Percentiles rank a stretch among this genome's conserved stretches.
Evolutionary conservation across 805 yeast species (phyloP).

Genomic region (Saccharomycopsis sp.): DNA sequence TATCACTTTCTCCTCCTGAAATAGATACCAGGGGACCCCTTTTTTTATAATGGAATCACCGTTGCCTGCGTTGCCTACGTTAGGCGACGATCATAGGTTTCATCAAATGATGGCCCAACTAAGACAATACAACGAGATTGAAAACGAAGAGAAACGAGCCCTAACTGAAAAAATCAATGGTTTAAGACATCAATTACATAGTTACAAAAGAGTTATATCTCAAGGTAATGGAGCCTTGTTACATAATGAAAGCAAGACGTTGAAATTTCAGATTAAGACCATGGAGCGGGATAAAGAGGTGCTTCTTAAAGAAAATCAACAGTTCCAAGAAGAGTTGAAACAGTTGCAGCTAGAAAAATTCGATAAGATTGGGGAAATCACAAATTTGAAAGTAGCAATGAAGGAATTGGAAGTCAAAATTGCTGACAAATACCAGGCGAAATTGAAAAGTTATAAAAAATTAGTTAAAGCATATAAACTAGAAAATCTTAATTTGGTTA

Average conservation of each 20-base stretch:
- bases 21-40: not conserved
- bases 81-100: constrained; percentile 2
- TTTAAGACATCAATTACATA: constrained; percentile 6
- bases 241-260: constrained; percentile 13
- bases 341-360: constrained; percentile 16
- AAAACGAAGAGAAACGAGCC: constrained; percentile 12
- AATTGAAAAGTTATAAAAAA: constrained; percentile 10
- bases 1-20: too few species aligned
- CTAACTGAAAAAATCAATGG: constrained; percentile 9
- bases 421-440: constrained; percentile 1
- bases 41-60: not conserved
- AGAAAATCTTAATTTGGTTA: constrained; percentile 9
- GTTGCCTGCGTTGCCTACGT: not conserved
- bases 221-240: constrained; percentile 2
- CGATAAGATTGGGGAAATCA: constrained; percentile 18
- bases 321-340: constrained; percentile 11
- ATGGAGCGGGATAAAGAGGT: constrained; percentile 14
- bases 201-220: constrained; percentile 4
- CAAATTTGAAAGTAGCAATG: constrained; percentile 13
- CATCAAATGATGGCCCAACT: constrained; percentile 7
- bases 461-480: constrained; percentile 6
- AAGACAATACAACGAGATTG: constrained; percentile 16
- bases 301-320: constrained; percentile 7
- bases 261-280: constrained; percentile 13
- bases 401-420: constrained; percentile 10